Conservation (phyloP, 352 stramenopile species). For the Plasmopara viticola region DNA sequence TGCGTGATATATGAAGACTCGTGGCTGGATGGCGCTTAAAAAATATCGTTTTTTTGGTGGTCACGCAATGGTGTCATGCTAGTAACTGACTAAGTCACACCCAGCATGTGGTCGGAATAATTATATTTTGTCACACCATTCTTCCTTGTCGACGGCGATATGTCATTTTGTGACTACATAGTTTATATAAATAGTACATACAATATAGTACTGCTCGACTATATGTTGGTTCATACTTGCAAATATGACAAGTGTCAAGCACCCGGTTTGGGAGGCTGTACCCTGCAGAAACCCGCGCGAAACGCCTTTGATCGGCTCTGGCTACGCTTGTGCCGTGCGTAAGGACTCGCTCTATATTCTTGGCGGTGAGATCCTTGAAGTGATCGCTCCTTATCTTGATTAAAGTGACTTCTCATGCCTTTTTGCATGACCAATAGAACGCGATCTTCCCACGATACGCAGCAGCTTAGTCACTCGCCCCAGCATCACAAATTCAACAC, state of each 20-base stretch:
- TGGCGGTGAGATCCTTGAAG: slow-evolving; percentile 18
- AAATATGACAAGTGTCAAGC: slow-evolving; percentile 28
- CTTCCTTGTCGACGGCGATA: no score
- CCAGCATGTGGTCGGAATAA: no score
- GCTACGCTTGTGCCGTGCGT: slow-evolving; percentile 87
- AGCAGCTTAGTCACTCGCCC: slow-evolving; percentile 27
- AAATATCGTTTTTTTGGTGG: no score
- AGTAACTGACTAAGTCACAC: no score
- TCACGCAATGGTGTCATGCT: no score
- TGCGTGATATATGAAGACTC: no score
- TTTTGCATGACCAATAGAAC: slow-evolving; percentile 12
- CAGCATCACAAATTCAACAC: slow-evolving; percentile 31
- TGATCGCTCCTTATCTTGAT: not conserved
- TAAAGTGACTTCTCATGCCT: slow-evolving; percentile 4
- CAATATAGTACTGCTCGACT: no score
- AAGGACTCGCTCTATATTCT: slow-evolving; percentile 92
- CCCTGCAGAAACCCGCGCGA: slow-evolving; percentile 63
- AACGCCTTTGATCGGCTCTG: slow-evolving; percentile 84
- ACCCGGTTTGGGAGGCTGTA: slow-evolving; percentile 59
- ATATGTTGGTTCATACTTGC: not conserved
- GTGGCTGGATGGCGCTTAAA: no score
- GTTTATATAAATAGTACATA: no score
- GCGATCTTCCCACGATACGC: slow-evolving; percentile 14
- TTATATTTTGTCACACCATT: no score
- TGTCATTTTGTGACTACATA: no score